These are phyloP conservation scores for Conticribra guillardii DNA, from an alignment of 108 stramenopile genomes.

Conservation along the genomic window DNA sequence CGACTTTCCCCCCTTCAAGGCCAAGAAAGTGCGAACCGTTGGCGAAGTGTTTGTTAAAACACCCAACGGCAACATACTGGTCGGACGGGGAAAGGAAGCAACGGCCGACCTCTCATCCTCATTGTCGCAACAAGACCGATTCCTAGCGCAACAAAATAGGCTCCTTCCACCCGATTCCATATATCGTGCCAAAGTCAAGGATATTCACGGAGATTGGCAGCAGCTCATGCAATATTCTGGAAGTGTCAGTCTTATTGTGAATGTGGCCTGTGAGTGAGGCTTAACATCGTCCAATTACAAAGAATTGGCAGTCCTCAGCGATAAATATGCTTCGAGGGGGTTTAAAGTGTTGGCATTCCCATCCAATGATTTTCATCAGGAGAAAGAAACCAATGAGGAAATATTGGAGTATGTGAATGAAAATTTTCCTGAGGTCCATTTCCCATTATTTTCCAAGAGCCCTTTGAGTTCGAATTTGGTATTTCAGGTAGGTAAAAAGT, in stretches of 20 bases:
- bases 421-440: conserved; percentile 63
- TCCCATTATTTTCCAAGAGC: conserved; percentile 66
- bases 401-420: conserved; percentile 61
- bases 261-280: conserved; percentile 84
- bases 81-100: not conserved
- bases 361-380: conserved; percentile 81
- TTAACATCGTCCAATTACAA: conserved; percentile 73
- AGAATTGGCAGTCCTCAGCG: conserved; percentile 65
- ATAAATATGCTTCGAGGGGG: conserved; percentile 50
- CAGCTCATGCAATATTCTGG: conserved; percentile 62
- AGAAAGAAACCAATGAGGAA: conserved; percentile 68
- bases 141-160: not conserved
- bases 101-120: not conserved
- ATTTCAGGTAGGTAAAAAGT: conserved; percentile 59
- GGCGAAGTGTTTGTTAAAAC: not conserved
- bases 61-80: not conserved
- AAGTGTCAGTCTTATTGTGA: conserved; percentile 70
- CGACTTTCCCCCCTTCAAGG: no score
- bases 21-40: not conserved
- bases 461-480: conserved; percentile 62
- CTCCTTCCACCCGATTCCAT: conserved; percentile 69
- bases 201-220: conserved; percentile 55
- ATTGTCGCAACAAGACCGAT: not conserved
- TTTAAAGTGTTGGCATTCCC: conserved; percentile 82
- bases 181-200: conserved; percentile 55